Conservation (phyloP, 768 basidiomycete genomes). For the Lactifluus pinguis region DNA sequence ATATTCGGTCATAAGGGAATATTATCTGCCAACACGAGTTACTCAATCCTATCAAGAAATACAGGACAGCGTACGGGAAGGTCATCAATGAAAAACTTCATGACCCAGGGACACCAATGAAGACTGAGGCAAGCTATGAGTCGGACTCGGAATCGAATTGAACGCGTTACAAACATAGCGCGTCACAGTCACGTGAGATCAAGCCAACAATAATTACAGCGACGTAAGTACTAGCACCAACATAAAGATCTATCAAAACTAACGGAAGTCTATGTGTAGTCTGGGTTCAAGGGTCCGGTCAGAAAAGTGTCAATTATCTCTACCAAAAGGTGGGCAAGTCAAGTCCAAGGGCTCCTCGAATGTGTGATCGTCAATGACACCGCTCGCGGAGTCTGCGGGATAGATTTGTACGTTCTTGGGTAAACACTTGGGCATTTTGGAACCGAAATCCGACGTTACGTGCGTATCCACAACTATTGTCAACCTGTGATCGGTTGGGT, state of each 20-base stretch:
- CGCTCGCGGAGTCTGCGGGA: not conserved
- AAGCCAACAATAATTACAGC: not conserved
- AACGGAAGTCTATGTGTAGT: not conserved
- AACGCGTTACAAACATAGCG: slow-evolving; percentile 3
- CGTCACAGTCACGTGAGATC: slow-evolving; percentile 3
- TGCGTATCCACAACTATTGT: slow-evolving; percentile 4
- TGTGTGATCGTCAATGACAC: not conserved
- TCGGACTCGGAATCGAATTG: not conserved
- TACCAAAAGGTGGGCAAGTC: slow-evolving; percentile 17
- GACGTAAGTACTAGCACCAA: not conserved
- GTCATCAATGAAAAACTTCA: slow-evolving; percentile 32
- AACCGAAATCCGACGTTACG: not conserved
- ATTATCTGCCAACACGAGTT: slow-evolving; percentile 47
- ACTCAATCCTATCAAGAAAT: slow-evolving; percentile 1
- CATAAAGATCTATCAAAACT: slow-evolving; percentile 3
- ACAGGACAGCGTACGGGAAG: slow-evolving; percentile 34
- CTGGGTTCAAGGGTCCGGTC: not conserved
- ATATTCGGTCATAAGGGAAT: slow-evolving; percentile 92
- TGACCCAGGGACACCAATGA: slow-evolving; percentile 12
- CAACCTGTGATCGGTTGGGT: not conserved
- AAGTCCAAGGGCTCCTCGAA: slow-evolving; percentile 18
- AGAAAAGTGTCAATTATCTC: slow-evolving; percentile 4
- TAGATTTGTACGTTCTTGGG: slow-evolving; percentile 10
- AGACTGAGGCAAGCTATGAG: not conserved
- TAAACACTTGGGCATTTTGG: not conserved